Percentiles rank a stretch among this genome's conserved stretches.
phyloP scores from a whole-genome alignment of 495 filamentous ascomycete genomes.

The Beverwykella pulmonaria region DNA sequence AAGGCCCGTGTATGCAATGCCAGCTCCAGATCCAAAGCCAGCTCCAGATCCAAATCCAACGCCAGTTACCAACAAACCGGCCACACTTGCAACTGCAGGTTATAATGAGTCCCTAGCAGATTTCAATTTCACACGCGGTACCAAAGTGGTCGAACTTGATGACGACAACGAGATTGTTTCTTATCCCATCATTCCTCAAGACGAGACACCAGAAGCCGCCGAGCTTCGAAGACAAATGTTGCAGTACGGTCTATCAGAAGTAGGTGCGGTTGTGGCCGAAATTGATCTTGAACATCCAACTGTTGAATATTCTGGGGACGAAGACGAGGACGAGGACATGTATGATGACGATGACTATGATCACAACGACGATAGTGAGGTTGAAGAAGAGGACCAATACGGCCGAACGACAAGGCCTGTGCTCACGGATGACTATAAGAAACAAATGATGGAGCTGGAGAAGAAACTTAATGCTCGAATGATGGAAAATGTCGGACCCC shows the following conservation, averaged over 20 bases:
- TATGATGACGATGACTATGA: slow-evolving; percentile 56
- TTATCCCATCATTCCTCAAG: slow-evolving; percentile 49
- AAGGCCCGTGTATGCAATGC: neutral
- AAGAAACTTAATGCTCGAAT: slow-evolving; percentile 43
- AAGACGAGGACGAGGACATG: slow-evolving; percentile 47
- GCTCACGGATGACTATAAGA: slow-evolving; percentile 70
- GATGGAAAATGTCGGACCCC: slow-evolving; percentile 47
- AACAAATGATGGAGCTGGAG: slow-evolving; percentile 50
- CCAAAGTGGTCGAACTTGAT: slow-evolving; percentile 42
- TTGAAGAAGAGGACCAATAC: slow-evolving; percentile 65
- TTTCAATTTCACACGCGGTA: slow-evolving; percentile 38
- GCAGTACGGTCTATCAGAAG: slow-evolving; percentile 80
- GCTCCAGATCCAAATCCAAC: neutral
- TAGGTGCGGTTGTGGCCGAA: slow-evolving; percentile 91
- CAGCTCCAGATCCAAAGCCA: neutral
- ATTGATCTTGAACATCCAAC: slow-evolving; percentile 75
- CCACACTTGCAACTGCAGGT: slow-evolving; percentile 7
- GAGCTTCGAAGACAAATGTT: slow-evolving; percentile 86
- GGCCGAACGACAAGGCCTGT: slow-evolving; percentile 67
- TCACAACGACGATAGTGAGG: slow-evolving; percentile 56
- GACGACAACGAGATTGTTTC: slow-evolving; percentile 43
- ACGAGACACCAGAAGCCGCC: slow-evolving; percentile 80
- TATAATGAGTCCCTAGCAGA: slow-evolving; percentile 27
- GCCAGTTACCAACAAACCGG: neutral
- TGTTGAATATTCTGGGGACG: slow-evolving; percentile 52